Evolutionary conservation across 2,329 filamentous ascomycete species (phyloP).

Genomic region (Malbranchea cinnamomea): DNA sequence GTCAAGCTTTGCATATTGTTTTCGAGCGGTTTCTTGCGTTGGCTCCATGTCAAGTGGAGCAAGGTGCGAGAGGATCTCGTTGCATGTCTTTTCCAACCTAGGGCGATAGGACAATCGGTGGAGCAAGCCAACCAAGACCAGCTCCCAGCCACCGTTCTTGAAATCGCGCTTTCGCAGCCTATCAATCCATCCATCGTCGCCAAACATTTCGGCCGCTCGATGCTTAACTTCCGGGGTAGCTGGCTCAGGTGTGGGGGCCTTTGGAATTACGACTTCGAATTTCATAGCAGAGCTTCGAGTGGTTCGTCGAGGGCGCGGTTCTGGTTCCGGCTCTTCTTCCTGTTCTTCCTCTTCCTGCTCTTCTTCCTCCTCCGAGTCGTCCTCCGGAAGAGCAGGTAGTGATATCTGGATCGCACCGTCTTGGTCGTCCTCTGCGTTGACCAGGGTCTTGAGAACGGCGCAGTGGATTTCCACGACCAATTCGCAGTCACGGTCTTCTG

Average conservation of each 20-base stretch:
- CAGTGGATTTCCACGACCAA: slow-evolving; percentile 86
- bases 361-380: slow-evolving; percentile 52
- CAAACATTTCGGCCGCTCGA: slow-evolving; percentile 58
- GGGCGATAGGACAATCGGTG: slow-evolving; percentile 70
- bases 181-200: slow-evolving; percentile 68
- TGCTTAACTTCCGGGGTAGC: slow-evolving; percentile 23
- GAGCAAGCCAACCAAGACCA: slow-evolving; percentile 74
- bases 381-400: slow-evolving; percentile 58
- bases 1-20: slow-evolving; percentile 61
- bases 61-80: slow-evolving; percentile 65
- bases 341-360: slow-evolving; percentile 45
- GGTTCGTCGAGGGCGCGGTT: slow-evolving; percentile 58
- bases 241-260: slow-evolving; percentile 43
- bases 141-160: slow-evolving; percentile 75
- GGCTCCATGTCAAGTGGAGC: slow-evolving; percentile 64
- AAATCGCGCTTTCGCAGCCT: slow-evolving; percentile 73
- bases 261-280: slow-evolving; percentile 55
- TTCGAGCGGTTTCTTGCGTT: slow-evolving; percentile 55
- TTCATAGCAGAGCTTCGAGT: slow-evolving; percentile 80
- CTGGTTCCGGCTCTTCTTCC: slow-evolving; percentile 39
- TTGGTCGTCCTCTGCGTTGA: slow-evolving; percentile 53
- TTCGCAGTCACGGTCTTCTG: slow-evolving; percentile 60
- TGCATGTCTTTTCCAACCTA: slow-evolving; percentile 54
- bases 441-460: slow-evolving; percentile 72
- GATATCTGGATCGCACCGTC: slow-evolving; percentile 67